Evolutionary conservation across 1,284 basidiomycete genomes (phyloP).

Genomic region (Marasmius sp.): DNA sequence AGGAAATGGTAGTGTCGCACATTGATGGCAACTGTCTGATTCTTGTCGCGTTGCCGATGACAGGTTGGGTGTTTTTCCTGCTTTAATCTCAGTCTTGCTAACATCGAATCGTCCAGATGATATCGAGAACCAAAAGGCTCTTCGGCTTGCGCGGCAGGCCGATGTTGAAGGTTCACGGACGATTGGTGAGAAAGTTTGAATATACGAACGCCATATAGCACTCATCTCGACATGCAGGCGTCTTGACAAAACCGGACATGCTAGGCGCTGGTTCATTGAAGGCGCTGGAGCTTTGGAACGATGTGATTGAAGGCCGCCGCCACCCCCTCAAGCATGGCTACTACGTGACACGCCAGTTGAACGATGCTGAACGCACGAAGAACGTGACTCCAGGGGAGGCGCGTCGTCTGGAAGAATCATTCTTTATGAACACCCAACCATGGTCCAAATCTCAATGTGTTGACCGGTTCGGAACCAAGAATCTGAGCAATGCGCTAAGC

Average conservation of each 20-base stretch:
- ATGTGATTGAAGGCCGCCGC: constrained; percentile 40
- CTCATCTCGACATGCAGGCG: constrained; percentile 36
- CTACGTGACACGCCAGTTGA: constrained; percentile 56
- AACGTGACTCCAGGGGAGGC: constrained; percentile 46
- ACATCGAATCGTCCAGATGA: constrained; percentile 39
- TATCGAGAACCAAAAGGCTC: constrained; percentile 52
- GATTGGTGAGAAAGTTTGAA: constrained; percentile 42
- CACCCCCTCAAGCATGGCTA: constrained; percentile 46
- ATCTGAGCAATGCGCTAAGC: constrained; percentile 39
- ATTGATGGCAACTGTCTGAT: constrained; percentile 52
- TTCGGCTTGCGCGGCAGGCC: constrained; percentile 38
- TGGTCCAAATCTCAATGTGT: constrained; percentile 40
- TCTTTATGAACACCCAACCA: constrained; percentile 42
- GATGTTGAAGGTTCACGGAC: constrained; percentile 49
- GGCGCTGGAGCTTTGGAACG: constrained; percentile 47
- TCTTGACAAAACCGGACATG: constrained; percentile 61
- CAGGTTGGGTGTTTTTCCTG: constrained; percentile 30
- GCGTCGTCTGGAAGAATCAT: constrained; percentile 48
- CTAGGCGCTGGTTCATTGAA: constrained; percentile 31
- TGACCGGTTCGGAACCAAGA: constrained; percentile 38
- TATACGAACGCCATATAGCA: background rate
- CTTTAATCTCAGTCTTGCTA: constrained; percentile 4
- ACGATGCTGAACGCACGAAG: constrained; percentile 35
- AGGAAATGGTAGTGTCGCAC: constrained; percentile 41
- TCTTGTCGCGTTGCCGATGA: constrained; percentile 55